phyloP scores from a whole-genome alignment of 768 basidiomycete species.

The Hericium alpestre region DNA sequence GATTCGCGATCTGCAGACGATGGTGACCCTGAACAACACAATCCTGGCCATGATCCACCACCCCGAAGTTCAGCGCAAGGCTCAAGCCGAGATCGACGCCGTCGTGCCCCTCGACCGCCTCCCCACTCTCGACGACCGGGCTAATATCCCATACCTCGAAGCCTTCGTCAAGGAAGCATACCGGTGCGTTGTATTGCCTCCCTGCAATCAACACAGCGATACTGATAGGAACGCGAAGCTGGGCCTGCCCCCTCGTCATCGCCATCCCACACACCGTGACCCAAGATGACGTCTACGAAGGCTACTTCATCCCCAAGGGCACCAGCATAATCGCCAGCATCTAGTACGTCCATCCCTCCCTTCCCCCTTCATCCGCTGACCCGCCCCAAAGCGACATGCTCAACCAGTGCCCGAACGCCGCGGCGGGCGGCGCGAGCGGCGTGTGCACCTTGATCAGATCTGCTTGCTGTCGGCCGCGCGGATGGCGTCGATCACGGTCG shows the following conservation, averaged over 20 bases:
- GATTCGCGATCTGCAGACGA: neutral
- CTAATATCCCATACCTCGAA: slow-evolving; percentile 47
- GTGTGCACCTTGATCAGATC: neutral
- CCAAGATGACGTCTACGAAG: slow-evolving; percentile 1
- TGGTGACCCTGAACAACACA: neutral
- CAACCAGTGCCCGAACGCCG: slow-evolving; percentile 37
- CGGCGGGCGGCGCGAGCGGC: slow-evolving; percentile 7
- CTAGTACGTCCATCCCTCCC: neutral
- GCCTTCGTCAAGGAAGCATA: slow-evolving; percentile 44
- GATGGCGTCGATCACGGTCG: neutral
- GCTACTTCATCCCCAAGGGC: neutral
- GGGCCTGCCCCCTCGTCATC: neutral
- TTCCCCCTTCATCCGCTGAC: slow-evolving; percentile 1
- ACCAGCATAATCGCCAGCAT: neutral
- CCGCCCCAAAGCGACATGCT: slow-evolving; percentile 27
- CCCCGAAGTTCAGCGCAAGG: slow-evolving; percentile 23
- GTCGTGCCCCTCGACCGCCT: slow-evolving; percentile 45
- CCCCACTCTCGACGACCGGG: slow-evolving; percentile 48
- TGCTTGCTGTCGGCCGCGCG: neutral
- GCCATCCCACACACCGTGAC: neutral
- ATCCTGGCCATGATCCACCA: neutral
- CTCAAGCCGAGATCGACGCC: slow-evolving; percentile 55
- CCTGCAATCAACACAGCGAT: neutral
- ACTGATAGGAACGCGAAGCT: neutral
- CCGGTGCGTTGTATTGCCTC: slow-evolving; percentile 51